phyloP scores from a whole-genome alignment of 805 yeast genomes.

The Maudiozyma bulderi region DNA sequence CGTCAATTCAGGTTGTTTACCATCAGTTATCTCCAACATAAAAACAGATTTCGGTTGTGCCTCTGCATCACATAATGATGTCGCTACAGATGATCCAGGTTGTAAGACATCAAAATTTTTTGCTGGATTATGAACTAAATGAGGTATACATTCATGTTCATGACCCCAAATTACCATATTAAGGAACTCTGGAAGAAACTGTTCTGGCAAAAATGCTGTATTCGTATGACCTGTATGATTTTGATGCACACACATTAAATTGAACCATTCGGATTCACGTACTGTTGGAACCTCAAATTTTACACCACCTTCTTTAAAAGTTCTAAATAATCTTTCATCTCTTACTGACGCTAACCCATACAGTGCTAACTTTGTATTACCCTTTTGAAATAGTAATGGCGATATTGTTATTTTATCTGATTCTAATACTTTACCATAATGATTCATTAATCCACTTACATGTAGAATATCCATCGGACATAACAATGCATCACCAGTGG shows the following conservation, averaged over 20 bases:
- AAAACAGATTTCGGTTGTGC: slow-evolving; percentile 65
- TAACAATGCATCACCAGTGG: slow-evolving; percentile 74
- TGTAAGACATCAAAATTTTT: slow-evolving; percentile 72
- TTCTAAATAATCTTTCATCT: slow-evolving; percentile 77
- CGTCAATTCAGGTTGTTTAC: slow-evolving; percentile 47
- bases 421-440: slow-evolving; percentile 74
- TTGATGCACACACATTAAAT: slow-evolving; percentile 81
- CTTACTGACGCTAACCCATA: slow-evolving; percentile 85
- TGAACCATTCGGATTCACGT: slow-evolving; percentile 64
- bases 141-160: slow-evolving; percentile 87
- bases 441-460: slow-evolving; percentile 76
- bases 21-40: slow-evolving; percentile 51
- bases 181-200: slow-evolving; percentile 68
- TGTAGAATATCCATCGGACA: slow-evolving; percentile 81
- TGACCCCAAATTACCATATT: slow-evolving; percentile 94
- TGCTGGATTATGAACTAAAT: slow-evolving; percentile 43
- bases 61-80: slow-evolving; percentile 81
- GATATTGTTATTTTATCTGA: slow-evolving; percentile 63
- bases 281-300: slow-evolving; percentile 63
- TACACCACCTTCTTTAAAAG: slow-evolving; percentile 73
- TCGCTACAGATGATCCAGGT: slow-evolving; percentile 91
- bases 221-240: slow-evolving; percentile 76
- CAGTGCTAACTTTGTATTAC: slow-evolving; percentile 68
- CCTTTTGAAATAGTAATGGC: slow-evolving; percentile 78
- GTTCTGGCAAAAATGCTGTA: slow-evolving; percentile 78